A percentile compares a stretch with the other conserved stretches of the same genome.
Conservation (phyloP, 1,139 yeast genomes). For the Geotrichum cucujoidarum region DNA sequence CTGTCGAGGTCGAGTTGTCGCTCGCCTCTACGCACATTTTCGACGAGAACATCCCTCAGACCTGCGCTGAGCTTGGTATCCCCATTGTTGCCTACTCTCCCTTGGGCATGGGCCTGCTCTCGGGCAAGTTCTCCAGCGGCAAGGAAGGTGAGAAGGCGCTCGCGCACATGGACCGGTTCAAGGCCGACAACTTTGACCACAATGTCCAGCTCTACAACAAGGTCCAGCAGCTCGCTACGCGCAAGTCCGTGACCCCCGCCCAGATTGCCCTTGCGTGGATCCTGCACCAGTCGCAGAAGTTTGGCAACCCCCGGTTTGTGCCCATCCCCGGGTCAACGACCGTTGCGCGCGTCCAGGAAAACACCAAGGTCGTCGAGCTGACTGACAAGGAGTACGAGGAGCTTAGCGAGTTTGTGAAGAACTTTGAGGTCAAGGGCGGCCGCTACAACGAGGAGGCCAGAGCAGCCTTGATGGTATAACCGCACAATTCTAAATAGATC, state of each 20-base stretch:
- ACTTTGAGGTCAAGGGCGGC: slow-evolving; percentile 44
- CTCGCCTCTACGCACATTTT: slow-evolving; percentile 58
- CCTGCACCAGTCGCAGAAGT: slow-evolving; percentile 38
- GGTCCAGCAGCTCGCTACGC: slow-evolving; percentile 44
- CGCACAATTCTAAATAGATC: not conserved
- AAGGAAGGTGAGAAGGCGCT: slow-evolving; percentile 53
- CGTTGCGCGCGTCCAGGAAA: slow-evolving; percentile 53
- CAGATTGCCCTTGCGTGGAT: slow-evolving; percentile 76
- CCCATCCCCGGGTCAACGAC: slow-evolving; percentile 79
- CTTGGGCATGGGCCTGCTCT: slow-evolving; percentile 69
- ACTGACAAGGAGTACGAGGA: slow-evolving; percentile 49
- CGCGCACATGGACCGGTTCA: slow-evolving; percentile 51
- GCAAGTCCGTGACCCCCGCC: slow-evolving; percentile 50
- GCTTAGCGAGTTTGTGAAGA: slow-evolving; percentile 40
- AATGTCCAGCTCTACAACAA: slow-evolving; percentile 50
- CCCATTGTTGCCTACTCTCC: slow-evolving; percentile 80
- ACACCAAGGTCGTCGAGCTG: slow-evolving; percentile 47
- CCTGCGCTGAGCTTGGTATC: slow-evolving; percentile 51
- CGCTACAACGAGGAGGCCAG: slow-evolving; percentile 42
- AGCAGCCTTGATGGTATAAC: not conserved
- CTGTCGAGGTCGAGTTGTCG: slow-evolving; percentile 74
- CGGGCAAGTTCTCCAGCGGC: slow-evolving; percentile 54
- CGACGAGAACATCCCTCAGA: slow-evolving; percentile 54
- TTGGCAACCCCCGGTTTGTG: slow-evolving; percentile 53
- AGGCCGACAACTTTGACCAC: slow-evolving; percentile 49